Evolutionary conservation across 306 rosid genomes (phyloP).

Genomic region (Alnus glutinosa): DNA sequence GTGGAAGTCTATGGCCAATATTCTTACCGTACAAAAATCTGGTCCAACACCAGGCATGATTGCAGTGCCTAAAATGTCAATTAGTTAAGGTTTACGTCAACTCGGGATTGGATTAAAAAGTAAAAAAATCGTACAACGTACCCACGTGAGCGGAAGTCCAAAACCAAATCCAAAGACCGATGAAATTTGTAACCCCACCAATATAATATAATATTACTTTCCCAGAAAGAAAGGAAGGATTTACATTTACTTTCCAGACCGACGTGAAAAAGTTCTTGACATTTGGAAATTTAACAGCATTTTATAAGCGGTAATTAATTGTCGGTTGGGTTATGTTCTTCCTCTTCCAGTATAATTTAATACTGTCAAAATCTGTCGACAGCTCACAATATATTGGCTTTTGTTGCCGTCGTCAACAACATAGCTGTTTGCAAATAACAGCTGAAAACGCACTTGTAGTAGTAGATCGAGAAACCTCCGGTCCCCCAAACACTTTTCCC

Average conservation of each 20-base stretch:
- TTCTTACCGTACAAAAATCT: too few relatives aligned
- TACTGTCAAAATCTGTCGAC: not conserved
- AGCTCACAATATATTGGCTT: not conserved
- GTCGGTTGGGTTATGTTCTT: not conserved
- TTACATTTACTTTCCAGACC: conserved; percentile 5
- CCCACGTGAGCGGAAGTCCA: not conserved
- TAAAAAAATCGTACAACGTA: not conserved
- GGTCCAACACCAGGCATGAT: not conserved
- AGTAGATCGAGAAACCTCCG: not conserved
- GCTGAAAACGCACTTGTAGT: not conserved
- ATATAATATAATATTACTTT: not conserved
- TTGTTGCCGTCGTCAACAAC: not conserved
- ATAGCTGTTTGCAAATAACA: not conserved
- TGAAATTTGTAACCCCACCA: not conserved
- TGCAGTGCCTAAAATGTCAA: not conserved
- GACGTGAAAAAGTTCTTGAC: conserved; percentile 16
- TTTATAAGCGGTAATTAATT: not conserved
- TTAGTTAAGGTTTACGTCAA: conserved; percentile 6
- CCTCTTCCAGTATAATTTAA: not conserved
- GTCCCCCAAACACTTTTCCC: not conserved
- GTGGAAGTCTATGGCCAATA: too few relatives aligned
- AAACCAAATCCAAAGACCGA: conserved; percentile 6
- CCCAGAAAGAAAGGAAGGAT: not conserved
- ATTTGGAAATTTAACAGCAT: conserved; percentile 10
- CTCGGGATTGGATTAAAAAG: not conserved